phyloP scores from a whole-genome alignment of 495 filamentous ascomycete species.

The Cercophora newfieldiana region DNA sequence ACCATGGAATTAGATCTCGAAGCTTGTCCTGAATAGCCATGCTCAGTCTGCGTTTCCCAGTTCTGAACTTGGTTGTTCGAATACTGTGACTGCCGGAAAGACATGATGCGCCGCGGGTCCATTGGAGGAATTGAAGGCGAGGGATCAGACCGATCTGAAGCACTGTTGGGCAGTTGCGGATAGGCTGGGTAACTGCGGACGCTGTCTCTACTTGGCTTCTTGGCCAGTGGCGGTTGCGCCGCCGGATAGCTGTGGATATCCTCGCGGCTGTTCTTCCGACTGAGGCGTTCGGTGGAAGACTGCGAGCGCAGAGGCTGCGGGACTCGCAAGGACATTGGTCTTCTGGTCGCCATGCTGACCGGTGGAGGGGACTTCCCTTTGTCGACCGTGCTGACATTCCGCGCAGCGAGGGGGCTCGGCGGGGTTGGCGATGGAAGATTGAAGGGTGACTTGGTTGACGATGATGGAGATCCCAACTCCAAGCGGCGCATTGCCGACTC shows the following conservation, averaged over 20 bases:
- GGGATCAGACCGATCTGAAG: slow-evolving; percentile 5
- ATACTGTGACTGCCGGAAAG: slow-evolving; percentile 24
- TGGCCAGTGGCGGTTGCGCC: slow-evolving; percentile 21
- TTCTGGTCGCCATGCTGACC: slow-evolving; percentile 37
- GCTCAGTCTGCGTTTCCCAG: slow-evolving; percentile 35
- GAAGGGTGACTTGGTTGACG: slow-evolving; percentile 18
- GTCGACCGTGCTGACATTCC: slow-evolving; percentile 24
- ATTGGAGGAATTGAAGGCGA: slow-evolving; percentile 23
- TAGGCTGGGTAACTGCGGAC: slow-evolving; percentile 31
- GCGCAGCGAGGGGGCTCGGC: slow-evolving; percentile 28
- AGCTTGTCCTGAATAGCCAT: slow-evolving; percentile 29
- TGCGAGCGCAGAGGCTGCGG: slow-evolving; percentile 41
- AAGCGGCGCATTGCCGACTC: slow-evolving; percentile 18
- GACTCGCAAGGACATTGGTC: slow-evolving; percentile 39
- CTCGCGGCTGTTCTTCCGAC: slow-evolving; percentile 37
- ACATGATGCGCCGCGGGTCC: slow-evolving; percentile 30
- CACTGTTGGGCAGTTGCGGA: slow-evolving; percentile 16
- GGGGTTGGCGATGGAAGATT: slow-evolving; percentile 29
- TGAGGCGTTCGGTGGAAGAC: slow-evolving; percentile 36
- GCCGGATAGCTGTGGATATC: slow-evolving; percentile 32
- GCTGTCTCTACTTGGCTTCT: slow-evolving; percentile 37
- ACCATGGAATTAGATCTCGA: slow-evolving; percentile 32
- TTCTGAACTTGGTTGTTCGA: slow-evolving; percentile 22
- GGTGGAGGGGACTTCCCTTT: slow-evolving; percentile 30
- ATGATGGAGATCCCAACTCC: slow-evolving; percentile 17